Evolutionary conservation across 805 yeast species (phyloP), one percentile per base, ranked within the genome.

Genomic region (Scheffersomyces ergatensis): DNA sequence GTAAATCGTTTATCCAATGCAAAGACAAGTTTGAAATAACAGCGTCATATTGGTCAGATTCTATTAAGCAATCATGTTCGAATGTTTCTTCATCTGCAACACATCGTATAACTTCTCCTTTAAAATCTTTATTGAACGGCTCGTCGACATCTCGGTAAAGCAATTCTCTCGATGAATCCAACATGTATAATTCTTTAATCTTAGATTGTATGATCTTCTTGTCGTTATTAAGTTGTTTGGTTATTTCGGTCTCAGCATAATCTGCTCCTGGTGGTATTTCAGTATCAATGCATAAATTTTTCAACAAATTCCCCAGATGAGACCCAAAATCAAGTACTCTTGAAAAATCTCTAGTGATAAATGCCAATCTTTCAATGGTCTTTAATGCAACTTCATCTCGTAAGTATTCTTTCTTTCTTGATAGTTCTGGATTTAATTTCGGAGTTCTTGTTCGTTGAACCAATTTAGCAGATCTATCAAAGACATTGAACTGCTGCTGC

Each of bases 1-100:
- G 95, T n/a, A 88, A 70, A 51, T 88, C 90, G 53, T 88, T 88
- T 43, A 85, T 80, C 96, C 96, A 88, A 59, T 88, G 95, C 55
- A 88, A 55, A 17, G 86, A 75, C 48, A 86, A 59, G 56, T 85
- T 86, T 2, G 89, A 82, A 2, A 88, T 58, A 2, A 87, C 85
- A 3, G 89, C 85, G 57, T 86, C 90, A 53, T 74, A 84, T 15
- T 70, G 61, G 38, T 70, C 62, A 7, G 63, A 49, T 38, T 53
- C 53, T 32, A 46, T 26, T 21, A 81, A 60, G 12, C 58, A 55
- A 2, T 67, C 67, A 44, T 74, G 74, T 42, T 65, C 64, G 51
- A 80, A 73, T 4, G 58, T 40, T 55, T 87, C 96, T 53, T 88
- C 95, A 55, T 88, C 93, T 2, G 76, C 77, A 5, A 74, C 78